phyloP scores from a whole-genome alignment of 139 green algal genomes.

The Micractinium conductrix region DNA sequence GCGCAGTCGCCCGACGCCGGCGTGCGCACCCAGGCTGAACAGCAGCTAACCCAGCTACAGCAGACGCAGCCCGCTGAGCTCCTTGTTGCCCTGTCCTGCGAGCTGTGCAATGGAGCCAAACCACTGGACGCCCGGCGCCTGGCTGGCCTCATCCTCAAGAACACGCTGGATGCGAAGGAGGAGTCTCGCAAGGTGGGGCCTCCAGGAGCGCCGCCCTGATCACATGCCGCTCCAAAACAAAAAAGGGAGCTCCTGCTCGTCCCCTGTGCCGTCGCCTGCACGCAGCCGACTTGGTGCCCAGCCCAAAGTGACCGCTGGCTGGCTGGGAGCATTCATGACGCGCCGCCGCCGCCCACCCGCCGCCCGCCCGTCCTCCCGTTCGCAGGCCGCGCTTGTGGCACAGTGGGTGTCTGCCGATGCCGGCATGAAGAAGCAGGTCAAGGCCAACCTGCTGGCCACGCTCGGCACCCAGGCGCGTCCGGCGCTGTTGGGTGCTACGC shows the following conservation, averaged over 20 bases:
- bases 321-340: too few relatives aligned
- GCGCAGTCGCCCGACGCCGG: constrained; percentile 78
- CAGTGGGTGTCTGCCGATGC: constrained; percentile 79
- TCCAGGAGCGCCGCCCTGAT: neutral
- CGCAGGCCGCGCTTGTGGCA: constrained; percentile 67
- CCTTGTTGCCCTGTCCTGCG: constrained; percentile 73
- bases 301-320: too few relatives aligned
- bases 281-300: too few relatives aligned
- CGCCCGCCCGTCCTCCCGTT: neutral
- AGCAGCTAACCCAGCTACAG: constrained; percentile 79
- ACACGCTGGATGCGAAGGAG: constrained; percentile 91
- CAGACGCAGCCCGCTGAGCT: constrained; percentile 80
- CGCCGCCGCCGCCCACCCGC: neutral
- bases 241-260: too few relatives aligned
- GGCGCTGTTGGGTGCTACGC: too few relatives aligned
- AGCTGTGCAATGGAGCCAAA: constrained; percentile 83
- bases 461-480: constrained; percentile 70
- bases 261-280: too few relatives aligned
- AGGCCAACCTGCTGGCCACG: constrained; percentile 75
- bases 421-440: constrained; percentile 78
- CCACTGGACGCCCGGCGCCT: constrained; percentile 76
- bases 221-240: too few relatives aligned
- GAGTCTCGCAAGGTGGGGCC: constrained; percentile 59
- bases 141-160: constrained; percentile 97
- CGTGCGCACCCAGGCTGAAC: constrained; percentile 81